Evolutionary conservation across 2,329 filamentous ascomycete genomes (phyloP).

Genomic region (Pestalotiopsis sp.): DNA sequence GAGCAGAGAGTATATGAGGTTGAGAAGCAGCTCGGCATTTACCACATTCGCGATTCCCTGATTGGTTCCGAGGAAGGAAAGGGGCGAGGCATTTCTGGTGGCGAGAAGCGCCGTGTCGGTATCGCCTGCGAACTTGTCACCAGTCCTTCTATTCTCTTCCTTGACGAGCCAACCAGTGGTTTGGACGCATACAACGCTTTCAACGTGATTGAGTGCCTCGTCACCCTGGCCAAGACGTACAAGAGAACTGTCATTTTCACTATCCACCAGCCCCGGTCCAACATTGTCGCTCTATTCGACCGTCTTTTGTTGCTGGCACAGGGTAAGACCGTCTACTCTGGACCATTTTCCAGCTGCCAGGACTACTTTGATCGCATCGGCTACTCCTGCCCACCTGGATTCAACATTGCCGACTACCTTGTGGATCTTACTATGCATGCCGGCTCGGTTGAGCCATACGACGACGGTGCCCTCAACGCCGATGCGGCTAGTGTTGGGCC

Average conservation of each 20-base stretch:
- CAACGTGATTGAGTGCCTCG: slow-evolving; percentile 95
- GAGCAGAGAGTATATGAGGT: slow-evolving; percentile 90
- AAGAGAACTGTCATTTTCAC: slow-evolving; percentile 97
- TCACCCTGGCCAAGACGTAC: slow-evolving; percentile 92
- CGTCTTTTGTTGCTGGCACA: slow-evolving; percentile 87
- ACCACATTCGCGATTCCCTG: slow-evolving; percentile 89
- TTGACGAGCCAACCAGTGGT: slow-evolving; percentile 96
- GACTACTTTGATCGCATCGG: slow-evolving; percentile 89
- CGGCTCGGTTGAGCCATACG: slow-evolving; percentile 50
- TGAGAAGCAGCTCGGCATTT: slow-evolving; percentile 92
- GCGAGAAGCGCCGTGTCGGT: slow-evolving; percentile 92
- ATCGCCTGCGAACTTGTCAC: slow-evolving; percentile 98
- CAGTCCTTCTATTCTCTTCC: slow-evolving; percentile 92
- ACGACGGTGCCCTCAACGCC: slow-evolving; percentile 50
- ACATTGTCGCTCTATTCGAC: slow-evolving; percentile 97
- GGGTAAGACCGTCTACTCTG: slow-evolving; percentile 90
- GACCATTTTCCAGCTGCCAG: slow-evolving; percentile 85
- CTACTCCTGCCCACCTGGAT: slow-evolving; percentile 90
- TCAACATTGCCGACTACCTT: slow-evolving; percentile 98
- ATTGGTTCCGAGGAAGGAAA: slow-evolving; percentile 96
- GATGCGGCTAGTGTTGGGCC: slow-evolving; percentile 72
- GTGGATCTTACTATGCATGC: slow-evolving; percentile 98
- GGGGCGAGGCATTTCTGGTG: slow-evolving; percentile 92
- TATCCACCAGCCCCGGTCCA: slow-evolving; percentile 96
- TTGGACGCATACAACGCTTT: slow-evolving; percentile 97